phyloP scores from a whole-genome alignment of 306 rosid genomes.

The Nissolia schottii region DNA sequence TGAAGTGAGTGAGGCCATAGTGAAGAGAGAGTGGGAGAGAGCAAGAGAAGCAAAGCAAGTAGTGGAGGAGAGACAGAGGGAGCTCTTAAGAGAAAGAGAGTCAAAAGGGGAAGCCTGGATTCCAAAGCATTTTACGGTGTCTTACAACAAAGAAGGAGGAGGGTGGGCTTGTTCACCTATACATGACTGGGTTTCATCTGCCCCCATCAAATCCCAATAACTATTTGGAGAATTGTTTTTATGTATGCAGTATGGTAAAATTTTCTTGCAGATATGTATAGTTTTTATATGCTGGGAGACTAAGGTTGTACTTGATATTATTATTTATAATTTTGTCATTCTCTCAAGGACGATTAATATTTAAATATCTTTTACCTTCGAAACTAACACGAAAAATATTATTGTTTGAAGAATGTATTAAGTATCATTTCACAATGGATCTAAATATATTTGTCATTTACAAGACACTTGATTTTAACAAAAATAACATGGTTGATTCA shows the following conservation, averaged over 20 bases:
- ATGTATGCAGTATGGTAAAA: neutral
- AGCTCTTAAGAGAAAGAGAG: conserved; percentile 45
- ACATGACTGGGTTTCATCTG: conserved; percentile 47
- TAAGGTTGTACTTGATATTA: no score
- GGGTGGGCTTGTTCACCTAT: conserved; percentile 82
- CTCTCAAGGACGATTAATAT: no score
- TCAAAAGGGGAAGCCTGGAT: conserved; percentile 61
- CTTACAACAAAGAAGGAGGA: conserved; percentile 51
- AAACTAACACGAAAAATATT: no score
- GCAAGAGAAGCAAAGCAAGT: conserved; percentile 75
- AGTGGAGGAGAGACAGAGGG: conserved; percentile 75
- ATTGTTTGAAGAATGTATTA: no score
- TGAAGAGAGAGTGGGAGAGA: conserved; percentile 65
- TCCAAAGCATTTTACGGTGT: conserved; percentile 65
- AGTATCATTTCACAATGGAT: no score
- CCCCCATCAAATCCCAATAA: conserved; percentile 50
- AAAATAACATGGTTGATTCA: no score
- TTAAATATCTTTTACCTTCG: no score
- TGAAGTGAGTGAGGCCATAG: conserved; percentile 57
- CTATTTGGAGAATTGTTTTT: neutral
- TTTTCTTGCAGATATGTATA: neutral
- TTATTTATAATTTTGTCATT: no score
- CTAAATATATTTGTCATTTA: no score
- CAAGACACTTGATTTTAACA: no score
- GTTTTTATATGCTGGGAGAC: no score